Evolutionary conservation across 257 asterid species (phyloP).

Genomic region (Forsythia viridissima): DNA sequence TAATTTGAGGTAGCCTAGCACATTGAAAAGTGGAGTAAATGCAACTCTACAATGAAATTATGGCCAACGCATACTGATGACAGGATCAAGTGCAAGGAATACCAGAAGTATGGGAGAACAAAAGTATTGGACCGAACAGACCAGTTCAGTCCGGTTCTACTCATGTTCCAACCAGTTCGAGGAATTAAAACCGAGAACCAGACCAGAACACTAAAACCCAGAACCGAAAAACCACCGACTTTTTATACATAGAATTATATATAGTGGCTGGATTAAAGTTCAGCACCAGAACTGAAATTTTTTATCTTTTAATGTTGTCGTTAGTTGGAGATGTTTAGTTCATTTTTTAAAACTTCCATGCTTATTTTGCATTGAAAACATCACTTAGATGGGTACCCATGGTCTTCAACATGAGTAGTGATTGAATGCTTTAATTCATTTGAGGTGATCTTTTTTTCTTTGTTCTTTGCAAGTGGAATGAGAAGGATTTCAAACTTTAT

Average conservation of each 20-base stretch:
- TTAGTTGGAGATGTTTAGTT: background rate
- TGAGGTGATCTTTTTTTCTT: background rate
- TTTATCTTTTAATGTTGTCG: background rate
- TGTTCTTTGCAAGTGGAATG: background rate
- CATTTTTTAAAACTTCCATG: background rate
- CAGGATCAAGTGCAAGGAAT: background rate
- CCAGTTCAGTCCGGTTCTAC: background rate
- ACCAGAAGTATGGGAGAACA: background rate
- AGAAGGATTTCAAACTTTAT: background rate
- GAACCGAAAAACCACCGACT: background rate
- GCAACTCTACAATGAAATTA: background rate
- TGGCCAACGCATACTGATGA: background rate
- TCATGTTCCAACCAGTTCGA: background rate
- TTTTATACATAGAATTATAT: background rate
- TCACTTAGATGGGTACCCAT: background rate
- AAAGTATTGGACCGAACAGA: background rate
- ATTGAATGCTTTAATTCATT: background rate
- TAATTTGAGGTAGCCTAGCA: background rate
- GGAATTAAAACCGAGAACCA: background rate
- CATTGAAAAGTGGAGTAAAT: background rate
- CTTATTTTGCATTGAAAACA: background rate
- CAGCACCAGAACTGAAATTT: background rate
- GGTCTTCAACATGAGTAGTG: background rate
- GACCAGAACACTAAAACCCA: background rate
- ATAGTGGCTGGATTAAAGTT: background rate